Base-by-base conservation (phyloP, 768 basidiomycete genomes). In the Tephrocybe sp. region DNA sequence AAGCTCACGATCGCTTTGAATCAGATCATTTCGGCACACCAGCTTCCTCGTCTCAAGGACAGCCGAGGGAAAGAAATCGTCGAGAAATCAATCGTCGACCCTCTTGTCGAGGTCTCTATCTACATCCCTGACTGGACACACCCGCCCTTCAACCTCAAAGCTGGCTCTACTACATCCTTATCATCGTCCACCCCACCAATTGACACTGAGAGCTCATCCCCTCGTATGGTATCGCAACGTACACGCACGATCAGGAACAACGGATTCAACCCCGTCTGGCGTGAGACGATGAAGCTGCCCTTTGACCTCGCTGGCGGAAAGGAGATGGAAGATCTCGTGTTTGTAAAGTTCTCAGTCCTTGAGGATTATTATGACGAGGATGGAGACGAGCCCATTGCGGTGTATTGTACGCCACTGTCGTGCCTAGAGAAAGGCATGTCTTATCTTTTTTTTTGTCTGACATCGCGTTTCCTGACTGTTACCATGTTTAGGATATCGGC, bases 221-320 rank as follows among this genome's bases (percentile, higher is more conserved):
- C 75, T 23, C 72, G 76, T 19, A 73, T 77, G 5, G 65, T 85
- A n/a, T 74, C 75, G 4, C 65, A 66, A 48, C 75, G 78, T 38
- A 96, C 92, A 3, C 69, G 68, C 17, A 71, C 77, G 0, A 82
- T 95, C 49, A 83, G 81, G 68, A 87, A 91, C 65, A 95, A 95
- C 62, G 92, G 94, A 0, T 94, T 96, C 72, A 97, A 97, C 66
- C 96, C 96, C 0, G 70, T 82, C 1, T 98, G 94, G 90, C 77
- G 91, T 55, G 83, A 93, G 60, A 64, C 65, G 34, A 67, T 94
- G 20, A 66, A 69, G 16, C 66, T 95, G 17, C 84, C 85, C n/a
- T 94, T 94, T 60, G 81, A 83, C 44, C 84, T 85, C 58, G 76
- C 87, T 23, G 82, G 84, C 5, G 70, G 69, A 31, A 88, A 92